A percentile compares a stretch with the other conserved stretches of the same genome.
Evolutionary conservation across 225 moss, liverwort and hornwort genomes (phyloP).

Genomic region (Physcomitrellopsis africana): DNA sequence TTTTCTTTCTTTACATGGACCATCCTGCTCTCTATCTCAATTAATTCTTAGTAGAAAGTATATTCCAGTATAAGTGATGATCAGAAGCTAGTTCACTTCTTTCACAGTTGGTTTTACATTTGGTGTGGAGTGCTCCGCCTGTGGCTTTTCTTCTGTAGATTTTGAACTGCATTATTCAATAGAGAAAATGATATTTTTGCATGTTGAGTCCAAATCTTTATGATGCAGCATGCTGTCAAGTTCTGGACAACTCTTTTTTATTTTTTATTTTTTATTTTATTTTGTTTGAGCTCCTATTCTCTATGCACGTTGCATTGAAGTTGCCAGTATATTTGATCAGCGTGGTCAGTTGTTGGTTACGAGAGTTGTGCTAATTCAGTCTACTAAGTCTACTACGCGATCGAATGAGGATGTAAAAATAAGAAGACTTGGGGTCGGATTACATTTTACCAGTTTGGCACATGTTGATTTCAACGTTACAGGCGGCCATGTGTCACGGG

Average conservation of each 20-base stretch:
- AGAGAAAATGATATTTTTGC: constrained; percentile 38
- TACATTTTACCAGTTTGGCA: too few species aligned
- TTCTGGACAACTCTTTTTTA: constrained; percentile 24
- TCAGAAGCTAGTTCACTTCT: constrained; percentile 35
- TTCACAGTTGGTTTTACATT: constrained; percentile 28
- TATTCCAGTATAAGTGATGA: constrained; percentile 22
- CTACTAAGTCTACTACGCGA: too few species aligned
- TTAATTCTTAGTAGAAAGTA: constrained; percentile 34
- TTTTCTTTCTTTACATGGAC: constrained; percentile 21
- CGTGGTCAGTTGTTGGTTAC: too few species aligned
- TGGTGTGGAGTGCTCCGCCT: constrained; percentile 26
- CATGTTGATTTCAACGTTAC: too few species aligned
- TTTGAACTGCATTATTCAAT: constrained; percentile 38
- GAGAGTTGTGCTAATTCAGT: too few species aligned
- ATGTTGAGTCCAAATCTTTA: neutral
- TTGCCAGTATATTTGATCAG: too few species aligned
- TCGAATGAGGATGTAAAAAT: too few species aligned
- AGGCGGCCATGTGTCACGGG: too few species aligned
- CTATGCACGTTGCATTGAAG: too few species aligned
- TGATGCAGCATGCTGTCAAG: constrained; percentile 24
- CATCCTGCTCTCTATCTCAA: constrained; percentile 8
- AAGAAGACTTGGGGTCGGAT: too few species aligned
- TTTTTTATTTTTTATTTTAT: constrained; percentile 4
- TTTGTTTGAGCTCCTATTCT: too few species aligned
- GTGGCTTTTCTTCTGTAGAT: constrained; percentile 33